phyloP scores from a whole-genome alignment of 2,329 filamentous ascomycete genomes.

The Trichoderma sp. region DNA sequence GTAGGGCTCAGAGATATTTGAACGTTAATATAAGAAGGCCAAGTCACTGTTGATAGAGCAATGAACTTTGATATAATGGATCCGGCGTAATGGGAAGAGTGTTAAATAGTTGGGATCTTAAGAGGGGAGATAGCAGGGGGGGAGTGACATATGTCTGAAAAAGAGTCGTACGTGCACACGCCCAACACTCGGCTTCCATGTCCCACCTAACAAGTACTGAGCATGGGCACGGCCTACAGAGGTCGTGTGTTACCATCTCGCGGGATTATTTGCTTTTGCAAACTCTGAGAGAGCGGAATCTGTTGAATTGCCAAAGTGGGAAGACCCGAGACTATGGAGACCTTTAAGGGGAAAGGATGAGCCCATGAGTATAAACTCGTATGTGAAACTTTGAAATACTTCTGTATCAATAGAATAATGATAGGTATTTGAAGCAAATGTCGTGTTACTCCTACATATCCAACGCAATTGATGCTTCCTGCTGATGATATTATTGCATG shows the following conservation, averaged over 20 bases:
- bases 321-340: neutral
- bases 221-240: neutral
- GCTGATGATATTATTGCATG: neutral
- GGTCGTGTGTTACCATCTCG: neutral
- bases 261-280: neutral
- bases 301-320: neutral
- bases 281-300: no score
- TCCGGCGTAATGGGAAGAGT: neutral
- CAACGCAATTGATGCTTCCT: no score
- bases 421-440: no score
- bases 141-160: neutral
- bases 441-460: no score
- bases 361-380: no score
- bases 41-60: no score
- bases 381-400: no score
- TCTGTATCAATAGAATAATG: no score
- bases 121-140: neutral
- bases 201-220: neutral
- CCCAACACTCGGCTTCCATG: neutral
- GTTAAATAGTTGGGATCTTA: neutral
- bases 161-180: neutral
- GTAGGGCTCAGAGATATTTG: neutral
- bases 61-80: fast-evolving
- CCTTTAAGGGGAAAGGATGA: no score
- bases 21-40: no score